phyloP scores from a whole-genome alignment of 2,329 filamentous ascomycete genomes.

The Cladophialophora immunda region DNA sequence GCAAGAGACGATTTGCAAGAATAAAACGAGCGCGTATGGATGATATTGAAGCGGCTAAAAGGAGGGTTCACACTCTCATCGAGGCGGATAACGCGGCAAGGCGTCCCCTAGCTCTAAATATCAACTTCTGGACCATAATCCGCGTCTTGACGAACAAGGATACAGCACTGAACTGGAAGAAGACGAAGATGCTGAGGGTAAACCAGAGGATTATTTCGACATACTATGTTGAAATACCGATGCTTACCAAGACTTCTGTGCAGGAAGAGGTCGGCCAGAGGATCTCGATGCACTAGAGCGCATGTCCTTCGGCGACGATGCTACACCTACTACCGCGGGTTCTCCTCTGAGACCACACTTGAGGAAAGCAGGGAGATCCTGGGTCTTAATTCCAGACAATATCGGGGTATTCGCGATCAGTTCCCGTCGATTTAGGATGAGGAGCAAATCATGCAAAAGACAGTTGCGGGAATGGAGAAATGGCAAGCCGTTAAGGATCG shows the following conservation, averaged over 20 bases:
- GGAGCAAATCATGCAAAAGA: constrained; percentile 76
- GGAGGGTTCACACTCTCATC: constrained; percentile 77
- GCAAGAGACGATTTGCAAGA: constrained; percentile 74
- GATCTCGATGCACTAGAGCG: constrained; percentile 44
- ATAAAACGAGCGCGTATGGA: constrained; percentile 82
- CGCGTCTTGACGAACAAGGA: constrained; percentile 48
- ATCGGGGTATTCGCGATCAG: constrained; percentile 69
- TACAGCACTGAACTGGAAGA: constrained; percentile 59
- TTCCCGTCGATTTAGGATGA: constrained; percentile 77
- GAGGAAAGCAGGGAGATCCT: constrained; percentile 79
- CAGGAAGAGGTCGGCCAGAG: constrained; percentile 49
- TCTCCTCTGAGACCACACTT: constrained; percentile 82
- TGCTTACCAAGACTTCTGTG: constrained; percentile 32
- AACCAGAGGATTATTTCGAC: constrained; percentile 45
- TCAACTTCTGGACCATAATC: constrained; percentile 68
- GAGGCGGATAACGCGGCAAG: constrained; percentile 74
- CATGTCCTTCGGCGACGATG: constrained; percentile 45
- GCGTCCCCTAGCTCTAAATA: constrained; percentile 67
- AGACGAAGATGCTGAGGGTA: constrained; percentile 47
- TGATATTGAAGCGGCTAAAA: constrained; percentile 85
- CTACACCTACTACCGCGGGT: constrained; percentile 55
- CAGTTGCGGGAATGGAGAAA: constrained; percentile 72
- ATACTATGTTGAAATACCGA: constrained; percentile 36
- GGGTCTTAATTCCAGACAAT: constrained; percentile 68
- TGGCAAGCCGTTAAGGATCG: constrained; percentile 77